These are phyloP conservation scores for Saccharomyces kudriavzevii DNA, from an alignment of 805 yeast species.

Conservation along the genomic window DNA sequence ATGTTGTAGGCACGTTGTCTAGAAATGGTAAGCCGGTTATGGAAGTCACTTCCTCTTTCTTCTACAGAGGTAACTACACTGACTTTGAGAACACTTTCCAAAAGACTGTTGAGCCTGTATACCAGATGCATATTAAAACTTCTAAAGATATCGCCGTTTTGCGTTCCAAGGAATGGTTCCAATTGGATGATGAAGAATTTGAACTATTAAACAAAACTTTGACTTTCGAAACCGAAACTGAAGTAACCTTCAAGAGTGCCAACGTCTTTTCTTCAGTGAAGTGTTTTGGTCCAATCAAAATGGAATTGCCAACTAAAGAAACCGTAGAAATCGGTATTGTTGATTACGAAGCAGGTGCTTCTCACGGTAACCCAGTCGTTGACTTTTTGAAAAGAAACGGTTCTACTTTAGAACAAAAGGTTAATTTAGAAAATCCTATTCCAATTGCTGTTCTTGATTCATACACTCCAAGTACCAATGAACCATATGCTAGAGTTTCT, in stretches of 20 bases:
- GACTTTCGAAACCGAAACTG: slow-evolving; percentile 83
- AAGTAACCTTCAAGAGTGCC: slow-evolving; percentile 70
- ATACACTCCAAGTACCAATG: slow-evolving; percentile 92
- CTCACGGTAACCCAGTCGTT: slow-evolving; percentile 95
- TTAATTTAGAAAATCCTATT: slow-evolving; percentile 80
- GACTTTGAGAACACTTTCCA: slow-evolving; percentile 92
- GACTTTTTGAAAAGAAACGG: slow-evolving; percentile 92
- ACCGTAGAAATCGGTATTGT: slow-evolving; percentile 74
- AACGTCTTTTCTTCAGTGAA: slow-evolving; percentile 68
- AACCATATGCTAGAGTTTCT: slow-evolving; percentile 92
- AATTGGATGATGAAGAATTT: slow-evolving; percentile 56
- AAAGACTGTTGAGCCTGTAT: slow-evolving; percentile 79
- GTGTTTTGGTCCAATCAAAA: slow-evolving; percentile 75
- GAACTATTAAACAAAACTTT: slow-evolving; percentile 72
- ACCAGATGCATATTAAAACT: slow-evolving; percentile 61
- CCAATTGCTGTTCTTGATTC: slow-evolving; percentile 58
- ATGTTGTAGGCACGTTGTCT: slow-evolving; percentile 81
- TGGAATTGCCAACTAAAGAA: slow-evolving; percentile 91
- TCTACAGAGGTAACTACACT: slow-evolving; percentile 85
- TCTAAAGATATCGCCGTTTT: slow-evolving; percentile 89
- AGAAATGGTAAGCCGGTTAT: slow-evolving; percentile 73
- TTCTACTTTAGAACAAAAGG: slow-evolving; percentile 86
- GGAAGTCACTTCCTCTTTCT: slow-evolving; percentile 92
- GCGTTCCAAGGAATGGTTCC: slow-evolving; percentile 97
- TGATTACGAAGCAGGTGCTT: slow-evolving; percentile 80